Base-by-base conservation (phyloP, 371 early-diverging fungal genomes). In the Saksenaea oblongispora region DNA sequence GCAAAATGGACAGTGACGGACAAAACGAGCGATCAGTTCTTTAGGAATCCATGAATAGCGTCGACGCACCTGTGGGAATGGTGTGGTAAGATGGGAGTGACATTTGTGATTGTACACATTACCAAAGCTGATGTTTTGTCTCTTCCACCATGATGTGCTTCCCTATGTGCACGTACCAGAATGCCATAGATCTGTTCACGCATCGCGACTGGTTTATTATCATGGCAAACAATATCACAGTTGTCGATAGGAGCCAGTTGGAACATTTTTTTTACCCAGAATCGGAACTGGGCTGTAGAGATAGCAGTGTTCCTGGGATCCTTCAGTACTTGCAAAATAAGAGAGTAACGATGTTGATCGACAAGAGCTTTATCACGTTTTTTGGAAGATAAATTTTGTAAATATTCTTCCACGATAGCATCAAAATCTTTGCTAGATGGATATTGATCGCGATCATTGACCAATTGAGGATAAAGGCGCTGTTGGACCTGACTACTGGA, bases 241-340 rank as follows among this genome's bases (percentile, higher is more conserved):
- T 51, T 51, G 15, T 56, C 57, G 18, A 31, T 54, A n/a, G 78
- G 60, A 10, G 67, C 65, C 4, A 87, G 73, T 39, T 79, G 80
- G 60, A 87, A 87, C 87, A 87, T 87, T 59, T 85, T 87, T 58
- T 87, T 87, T n/a, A 83, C 87, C 85, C 87, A 87, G 60, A 87
- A 87, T 17, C 85, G 73, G 63, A 87, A 87, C 62, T 87, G 87
- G 4, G 87, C 87, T 3, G 87, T 87, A 1, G 85, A 85, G 4
- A 84, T 71, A 11, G 84, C 78, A 0, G 87, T 87, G 55, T 87
- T 87, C 28, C 82, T 73, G 18, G 85, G 87, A 55, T 84, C 84
- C 31, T 82, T 78, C 0, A 87, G 66, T 0, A 84, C 85, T 70
- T 82, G 77, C 15, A 82, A 69, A 36, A 87, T 84, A 65, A 85